A percentile compares a stretch with the other conserved stretches of the same genome.
Evolutionary conservation across 768 basidiomycete genomes (phyloP).

Genomic region (Flagelloscypha sp.): DNA sequence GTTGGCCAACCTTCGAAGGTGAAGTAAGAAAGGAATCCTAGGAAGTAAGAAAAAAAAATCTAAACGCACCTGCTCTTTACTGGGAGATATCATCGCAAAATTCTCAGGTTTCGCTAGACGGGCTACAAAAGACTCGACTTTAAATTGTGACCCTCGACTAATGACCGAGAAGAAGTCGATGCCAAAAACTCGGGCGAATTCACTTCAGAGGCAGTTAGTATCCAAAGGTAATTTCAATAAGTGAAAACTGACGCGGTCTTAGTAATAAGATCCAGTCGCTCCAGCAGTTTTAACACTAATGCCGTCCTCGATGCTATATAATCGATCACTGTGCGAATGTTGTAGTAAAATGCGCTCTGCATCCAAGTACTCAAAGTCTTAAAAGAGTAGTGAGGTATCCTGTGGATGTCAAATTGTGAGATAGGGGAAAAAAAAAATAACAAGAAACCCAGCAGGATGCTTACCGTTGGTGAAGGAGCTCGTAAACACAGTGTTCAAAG

Average conservation of each 20-base stretch:
- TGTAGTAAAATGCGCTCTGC: conserved; percentile 46
- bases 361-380: conserved; percentile 64
- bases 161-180: conserved; percentile 96
- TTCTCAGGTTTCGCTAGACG: conserved; percentile 94
- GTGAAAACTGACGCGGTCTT: conserved; percentile 70
- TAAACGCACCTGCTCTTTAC: conserved; percentile 63
- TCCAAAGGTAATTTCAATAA: not conserved
- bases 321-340: conserved; percentile 44
- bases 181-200: conserved; percentile 95
- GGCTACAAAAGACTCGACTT: conserved; percentile 98
- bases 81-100: conserved; percentile 86
- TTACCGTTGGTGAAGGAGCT: conserved; percentile 70
- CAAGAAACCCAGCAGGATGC: conserved; percentile 9
- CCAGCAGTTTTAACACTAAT: conserved; percentile 72
- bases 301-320: conserved; percentile 60
- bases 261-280: conserved; percentile 72
- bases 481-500: conserved; percentile 84
- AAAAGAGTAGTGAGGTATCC: conserved; percentile 68
- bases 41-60: not conserved
- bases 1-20: conserved; percentile 70
- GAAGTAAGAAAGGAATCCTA: conserved; percentile 3
- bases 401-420: conserved; percentile 19
- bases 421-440: not conserved
- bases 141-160: conserved; percentile 94
- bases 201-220: conserved; percentile 38